These are phyloP conservation scores for Xylaria polymorpha DNA, from an alignment of 2,329 filamentous ascomycete genomes.

Conservation along the genomic window DNA sequence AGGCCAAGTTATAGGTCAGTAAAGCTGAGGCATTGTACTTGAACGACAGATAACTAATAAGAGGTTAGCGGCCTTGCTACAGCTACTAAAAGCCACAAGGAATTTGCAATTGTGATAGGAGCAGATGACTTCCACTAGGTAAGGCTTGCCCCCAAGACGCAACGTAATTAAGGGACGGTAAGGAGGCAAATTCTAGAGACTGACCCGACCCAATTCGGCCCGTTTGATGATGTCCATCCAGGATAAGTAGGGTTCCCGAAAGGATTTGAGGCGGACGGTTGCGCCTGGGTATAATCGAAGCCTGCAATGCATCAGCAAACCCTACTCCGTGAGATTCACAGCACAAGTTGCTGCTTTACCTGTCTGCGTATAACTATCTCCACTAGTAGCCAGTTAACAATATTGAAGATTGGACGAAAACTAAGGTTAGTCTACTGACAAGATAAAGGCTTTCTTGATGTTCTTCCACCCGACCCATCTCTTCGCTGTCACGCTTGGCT, in stretches of 20 bases:
- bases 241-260: conserved; percentile 71
- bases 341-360: conserved; percentile 32
- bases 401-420: neutral
- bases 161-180: neutral
- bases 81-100: neutral
- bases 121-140: too few species aligned
- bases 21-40: conserved; percentile 60
- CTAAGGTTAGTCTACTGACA: conserved; percentile 50
- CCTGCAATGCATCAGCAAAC: conserved; percentile 48
- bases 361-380: conserved; percentile 52
- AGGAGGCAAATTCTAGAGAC: neutral
- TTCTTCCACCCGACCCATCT: conserved; percentile 53
- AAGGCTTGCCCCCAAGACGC: too few species aligned
- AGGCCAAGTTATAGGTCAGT: conserved; percentile 65
- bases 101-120: neutral
- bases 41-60: conserved; percentile 57
- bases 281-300: conserved; percentile 63
- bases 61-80: neutral
- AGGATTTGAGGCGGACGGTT: conserved; percentile 66
- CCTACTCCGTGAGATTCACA: neutral
- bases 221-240: conserved; percentile 61
- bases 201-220: conserved; percentile 61
- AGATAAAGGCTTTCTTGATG: conserved; percentile 57
- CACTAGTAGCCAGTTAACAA: conserved; percentile 40
- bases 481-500: neutral